Evolutionary conservation across 768 basidiomycete species (phyloP).

Genomic region (Amanita pseudoporphyria): DNA sequence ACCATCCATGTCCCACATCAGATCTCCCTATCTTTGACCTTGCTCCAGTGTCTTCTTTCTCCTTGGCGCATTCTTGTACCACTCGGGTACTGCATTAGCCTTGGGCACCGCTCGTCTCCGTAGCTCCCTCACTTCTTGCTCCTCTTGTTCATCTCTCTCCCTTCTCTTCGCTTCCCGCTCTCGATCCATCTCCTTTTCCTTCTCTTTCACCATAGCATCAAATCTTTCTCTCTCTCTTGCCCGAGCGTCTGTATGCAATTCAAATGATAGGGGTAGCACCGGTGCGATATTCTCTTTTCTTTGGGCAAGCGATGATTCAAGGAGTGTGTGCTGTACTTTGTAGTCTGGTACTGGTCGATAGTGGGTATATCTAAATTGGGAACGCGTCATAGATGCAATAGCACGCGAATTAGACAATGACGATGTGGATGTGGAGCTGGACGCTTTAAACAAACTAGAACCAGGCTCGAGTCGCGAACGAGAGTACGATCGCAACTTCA

Average conservation of each 20-base stretch:
- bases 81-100: conserved; percentile 66
- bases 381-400: conserved; percentile 2
- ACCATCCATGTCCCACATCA: not conserved
- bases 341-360: conserved; percentile 39
- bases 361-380: conserved; percentile 6
- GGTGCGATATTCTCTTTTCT: conserved; percentile 40
- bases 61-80: conserved; percentile 68
- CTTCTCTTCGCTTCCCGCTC: conserved; percentile 36
- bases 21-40: not conserved
- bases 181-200: conserved; percentile 42
- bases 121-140: conserved; percentile 49
- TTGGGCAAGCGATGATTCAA: conserved; percentile 30
- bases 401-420: not conserved
- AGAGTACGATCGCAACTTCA: not conserved
- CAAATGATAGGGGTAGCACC: conserved; percentile 35
- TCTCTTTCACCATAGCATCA: conserved; percentile 46
- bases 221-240: conserved; percentile 56
- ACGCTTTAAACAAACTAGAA: not conserved
- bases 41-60: conserved; percentile 22
- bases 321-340: conserved; percentile 42
- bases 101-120: conserved; percentile 54
- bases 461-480: not conserved
- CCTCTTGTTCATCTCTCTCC: conserved; percentile 45
- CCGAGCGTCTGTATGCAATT: conserved; percentile 45
- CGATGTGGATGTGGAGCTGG: not conserved